Conservation (phyloP, 208 protist genomes). For the Acanthamoeba lenticulata region DNA sequence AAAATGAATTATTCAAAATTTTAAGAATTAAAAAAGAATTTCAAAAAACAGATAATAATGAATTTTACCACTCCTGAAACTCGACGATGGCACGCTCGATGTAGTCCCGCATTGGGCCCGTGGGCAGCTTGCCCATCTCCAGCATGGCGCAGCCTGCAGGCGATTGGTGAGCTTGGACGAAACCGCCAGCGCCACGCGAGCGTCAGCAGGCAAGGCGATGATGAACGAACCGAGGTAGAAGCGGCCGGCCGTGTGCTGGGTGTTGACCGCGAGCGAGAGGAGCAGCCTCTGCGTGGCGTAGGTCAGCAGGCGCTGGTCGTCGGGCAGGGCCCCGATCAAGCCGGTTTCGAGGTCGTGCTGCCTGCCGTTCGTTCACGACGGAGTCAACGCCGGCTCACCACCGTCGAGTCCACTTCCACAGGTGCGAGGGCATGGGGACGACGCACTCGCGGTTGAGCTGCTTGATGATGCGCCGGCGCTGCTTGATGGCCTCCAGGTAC, state of each 20-base stretch:
- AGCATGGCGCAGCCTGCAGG: not conserved
- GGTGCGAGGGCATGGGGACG: not conserved
- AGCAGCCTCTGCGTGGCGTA: not conserved
- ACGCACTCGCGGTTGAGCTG: not conserved
- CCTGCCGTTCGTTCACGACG: not conserved
- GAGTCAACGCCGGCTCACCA: too few species aligned
- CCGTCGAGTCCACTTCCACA: not conserved
- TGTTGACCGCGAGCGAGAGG: conserved; percentile 20
- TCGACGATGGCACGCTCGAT: not conserved
- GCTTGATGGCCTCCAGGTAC: not conserved
- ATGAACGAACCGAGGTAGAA: not conserved
- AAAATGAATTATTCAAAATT: too few species aligned
- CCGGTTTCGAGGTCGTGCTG: not conserved
- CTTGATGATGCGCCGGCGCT: not conserved
- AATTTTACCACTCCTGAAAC: not conserved
- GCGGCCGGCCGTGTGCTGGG: not conserved
- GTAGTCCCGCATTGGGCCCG: not conserved
- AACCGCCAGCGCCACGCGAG: not conserved
- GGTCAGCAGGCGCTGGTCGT: not conserved
- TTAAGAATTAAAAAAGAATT: not conserved
- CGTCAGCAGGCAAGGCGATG: not conserved
- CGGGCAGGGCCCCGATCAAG: not conserved
- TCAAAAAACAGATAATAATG: not conserved
- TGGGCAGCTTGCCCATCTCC: not conserved
- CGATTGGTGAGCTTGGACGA: not conserved